Evolutionary conservation across 108 stramenopile species (phyloP).

Genomic region (Asterionellopsis glacialis): DNA sequence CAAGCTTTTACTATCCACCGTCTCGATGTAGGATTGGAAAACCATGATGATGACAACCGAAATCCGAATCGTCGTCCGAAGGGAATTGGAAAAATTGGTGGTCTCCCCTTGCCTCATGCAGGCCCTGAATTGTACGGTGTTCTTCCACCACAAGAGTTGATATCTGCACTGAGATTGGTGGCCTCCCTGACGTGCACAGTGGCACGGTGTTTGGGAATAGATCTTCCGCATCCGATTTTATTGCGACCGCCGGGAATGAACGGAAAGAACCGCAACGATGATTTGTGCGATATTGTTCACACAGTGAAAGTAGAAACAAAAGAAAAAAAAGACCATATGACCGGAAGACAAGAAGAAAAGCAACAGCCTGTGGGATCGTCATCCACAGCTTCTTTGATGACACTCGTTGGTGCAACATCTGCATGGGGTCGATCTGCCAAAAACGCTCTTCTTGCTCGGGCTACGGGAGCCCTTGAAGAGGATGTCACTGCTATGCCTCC

Average conservation of each 20-base stretch:
- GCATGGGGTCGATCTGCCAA: constrained; percentile 26
- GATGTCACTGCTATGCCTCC: not conserved
- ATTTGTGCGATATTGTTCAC: constrained; percentile 22
- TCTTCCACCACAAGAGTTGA: constrained; percentile 62
- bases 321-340: not conserved
- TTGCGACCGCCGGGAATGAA: constrained; percentile 14
- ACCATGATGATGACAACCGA: constrained; percentile 14
- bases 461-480: constrained; percentile 13
- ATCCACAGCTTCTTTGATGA: constrained; percentile 17
- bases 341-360: not conserved
- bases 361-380: constrained; percentile 13
- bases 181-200: constrained; percentile 63
- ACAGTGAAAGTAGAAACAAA: constrained; percentile 1
- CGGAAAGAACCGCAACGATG: constrained; percentile 2
- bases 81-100: constrained; percentile 79
- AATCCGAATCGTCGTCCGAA: constrained; percentile 22
- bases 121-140: constrained; percentile 77
- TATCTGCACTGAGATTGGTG: constrained; percentile 66
- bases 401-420: constrained; percentile 21
- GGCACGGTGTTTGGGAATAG: constrained; percentile 68
- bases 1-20: constrained; percentile 70
- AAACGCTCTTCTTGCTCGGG: constrained; percentile 15
- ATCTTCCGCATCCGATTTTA: constrained; percentile 75
- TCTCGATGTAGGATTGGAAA: constrained; percentile 47
- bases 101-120: constrained; percentile 73